Evolutionary conservation across 2,329 filamentous ascomycete genomes (phyloP).

Genomic region (Nemania sp.): DNA sequence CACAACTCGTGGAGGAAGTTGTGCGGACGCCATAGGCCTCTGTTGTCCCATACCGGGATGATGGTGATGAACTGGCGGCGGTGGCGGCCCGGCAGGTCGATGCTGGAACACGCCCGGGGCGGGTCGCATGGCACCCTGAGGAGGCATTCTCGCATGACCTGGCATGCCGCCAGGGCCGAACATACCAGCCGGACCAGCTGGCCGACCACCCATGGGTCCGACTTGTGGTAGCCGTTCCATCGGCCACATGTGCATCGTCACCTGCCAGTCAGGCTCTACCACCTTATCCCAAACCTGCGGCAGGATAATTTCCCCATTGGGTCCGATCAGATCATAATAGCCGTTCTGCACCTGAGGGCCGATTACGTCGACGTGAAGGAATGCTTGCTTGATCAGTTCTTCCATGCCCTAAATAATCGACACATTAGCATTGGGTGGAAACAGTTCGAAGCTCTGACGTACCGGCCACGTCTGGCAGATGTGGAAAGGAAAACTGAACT

Average conservation of each 20-base stretch:
- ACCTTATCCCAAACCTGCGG: conserved; percentile 82
- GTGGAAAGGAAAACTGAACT: conserved; percentile 90
- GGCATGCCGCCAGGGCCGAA: conserved; percentile 12
- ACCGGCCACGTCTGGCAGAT: conserved; percentile 84
- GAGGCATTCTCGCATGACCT: conserved; percentile 9
- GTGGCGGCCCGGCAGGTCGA: conserved; percentile 14
- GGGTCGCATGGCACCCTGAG: conserved; percentile 3
- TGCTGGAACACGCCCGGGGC: neutral
- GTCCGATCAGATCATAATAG: conserved; percentile 79
- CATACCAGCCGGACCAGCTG: conserved; percentile 11
- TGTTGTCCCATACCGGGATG: neutral
- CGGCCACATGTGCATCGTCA: conserved; percentile 70
- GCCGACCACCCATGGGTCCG: conserved; percentile 23
- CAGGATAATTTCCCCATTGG: conserved; percentile 81
- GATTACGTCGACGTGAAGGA: conserved; percentile 76
- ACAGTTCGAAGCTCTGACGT: conserved; percentile 44
- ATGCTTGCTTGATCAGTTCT: conserved; percentile 82
- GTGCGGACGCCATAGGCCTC: neutral
- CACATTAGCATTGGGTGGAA: conserved; percentile 3
- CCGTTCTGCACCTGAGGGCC: conserved; percentile 77
- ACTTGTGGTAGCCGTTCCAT: conserved; percentile 45
- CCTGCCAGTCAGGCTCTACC: conserved; percentile 75
- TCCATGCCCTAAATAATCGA: conserved; percentile 72
- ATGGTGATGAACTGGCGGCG: conserved; percentile 9
- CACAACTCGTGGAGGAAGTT: conserved; percentile 29